Conservation (phyloP, 441 rosid species). For the Mallotus repandus region DNA sequence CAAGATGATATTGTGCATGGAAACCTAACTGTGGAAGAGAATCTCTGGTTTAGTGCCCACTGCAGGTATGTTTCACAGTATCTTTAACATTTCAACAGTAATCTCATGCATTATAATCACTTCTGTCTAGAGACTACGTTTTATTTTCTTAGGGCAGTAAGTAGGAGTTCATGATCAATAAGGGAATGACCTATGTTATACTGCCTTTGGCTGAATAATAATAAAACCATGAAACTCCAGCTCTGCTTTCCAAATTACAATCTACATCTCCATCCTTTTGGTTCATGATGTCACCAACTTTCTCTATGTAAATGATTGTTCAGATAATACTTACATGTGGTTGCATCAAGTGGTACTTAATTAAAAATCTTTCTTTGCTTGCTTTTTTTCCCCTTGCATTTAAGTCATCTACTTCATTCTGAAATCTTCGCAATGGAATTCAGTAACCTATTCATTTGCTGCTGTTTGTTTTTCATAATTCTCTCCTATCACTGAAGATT, state of each 20-base stretch:
- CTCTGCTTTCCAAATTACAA: neutral
- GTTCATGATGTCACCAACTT: neutral
- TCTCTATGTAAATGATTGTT: neutral
- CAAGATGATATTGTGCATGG: slow-evolving; percentile 98
- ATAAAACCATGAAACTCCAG: neutral
- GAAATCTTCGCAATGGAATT: slow-evolving; percentile 9
- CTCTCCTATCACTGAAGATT: slow-evolving; percentile 46
- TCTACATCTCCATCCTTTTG: neutral
- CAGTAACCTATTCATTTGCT: slow-evolving; percentile 8
- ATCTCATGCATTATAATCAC: neutral
- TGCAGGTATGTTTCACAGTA: slow-evolving; percentile 54
- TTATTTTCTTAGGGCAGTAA: neutral
- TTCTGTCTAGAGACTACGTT: neutral
- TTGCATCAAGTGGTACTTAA: neutral
- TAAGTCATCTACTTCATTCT: slow-evolving; percentile 5
- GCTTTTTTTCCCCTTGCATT: slow-evolving; percentile 5
- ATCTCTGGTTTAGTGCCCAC: slow-evolving; percentile 89
- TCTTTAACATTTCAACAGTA: slow-evolving; percentile 5
- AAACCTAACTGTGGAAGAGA: slow-evolving; percentile 94
- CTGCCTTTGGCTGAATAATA: neutral
- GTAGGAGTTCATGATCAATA: neutral
- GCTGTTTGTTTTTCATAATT: slow-evolving; percentile 13
- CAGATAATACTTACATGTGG: neutral
- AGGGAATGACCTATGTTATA: neutral
- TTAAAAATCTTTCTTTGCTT: slow-evolving; percentile 1